Evolutionary conservation across 2,329 filamentous ascomycete species (phyloP).

Genomic region (Pseudocercospora fuligena): DNA sequence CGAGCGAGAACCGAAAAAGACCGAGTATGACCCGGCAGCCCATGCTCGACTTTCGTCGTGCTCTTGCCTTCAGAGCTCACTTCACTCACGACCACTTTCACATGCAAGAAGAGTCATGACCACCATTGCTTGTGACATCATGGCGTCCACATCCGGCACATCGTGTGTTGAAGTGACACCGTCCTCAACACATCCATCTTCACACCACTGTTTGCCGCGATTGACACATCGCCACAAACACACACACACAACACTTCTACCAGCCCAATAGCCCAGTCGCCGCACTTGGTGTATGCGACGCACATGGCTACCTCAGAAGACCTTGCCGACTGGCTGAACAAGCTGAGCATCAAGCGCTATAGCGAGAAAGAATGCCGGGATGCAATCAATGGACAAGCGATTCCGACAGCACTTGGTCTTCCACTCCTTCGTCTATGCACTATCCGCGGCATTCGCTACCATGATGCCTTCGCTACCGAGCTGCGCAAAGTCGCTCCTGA

Average conservation of each 20-base stretch:
- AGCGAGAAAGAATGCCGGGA: neutral
- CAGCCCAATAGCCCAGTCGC: too few species aligned
- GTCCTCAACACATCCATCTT: neutral
- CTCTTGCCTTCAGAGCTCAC: neutral
- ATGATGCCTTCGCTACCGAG: neutral
- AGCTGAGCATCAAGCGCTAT: neutral
- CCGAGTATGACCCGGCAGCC: too few species aligned
- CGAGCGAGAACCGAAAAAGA: too few species aligned
- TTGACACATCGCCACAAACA: too few species aligned
- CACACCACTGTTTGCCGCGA: neutral
- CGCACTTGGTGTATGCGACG: too few species aligned
- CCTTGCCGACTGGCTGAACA: neutral
- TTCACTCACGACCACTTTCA: neutral
- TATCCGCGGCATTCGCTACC: neutral
- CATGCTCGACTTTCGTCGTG: too few species aligned
- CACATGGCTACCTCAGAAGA: neutral
- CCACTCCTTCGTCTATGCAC: neutral
- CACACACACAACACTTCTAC: neutral
- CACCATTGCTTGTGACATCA: neutral
- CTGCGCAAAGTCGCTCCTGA: too few species aligned
- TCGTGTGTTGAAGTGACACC: neutral
- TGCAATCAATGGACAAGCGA: neutral
- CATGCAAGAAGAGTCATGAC: neutral
- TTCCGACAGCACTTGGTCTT: neutral
- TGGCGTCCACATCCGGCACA: neutral